Evolutionary conservation across 805 yeast genomes (phyloP), one percentile per base, ranked within the genome.

Genomic region (Candida cerambycidarum): DNA sequence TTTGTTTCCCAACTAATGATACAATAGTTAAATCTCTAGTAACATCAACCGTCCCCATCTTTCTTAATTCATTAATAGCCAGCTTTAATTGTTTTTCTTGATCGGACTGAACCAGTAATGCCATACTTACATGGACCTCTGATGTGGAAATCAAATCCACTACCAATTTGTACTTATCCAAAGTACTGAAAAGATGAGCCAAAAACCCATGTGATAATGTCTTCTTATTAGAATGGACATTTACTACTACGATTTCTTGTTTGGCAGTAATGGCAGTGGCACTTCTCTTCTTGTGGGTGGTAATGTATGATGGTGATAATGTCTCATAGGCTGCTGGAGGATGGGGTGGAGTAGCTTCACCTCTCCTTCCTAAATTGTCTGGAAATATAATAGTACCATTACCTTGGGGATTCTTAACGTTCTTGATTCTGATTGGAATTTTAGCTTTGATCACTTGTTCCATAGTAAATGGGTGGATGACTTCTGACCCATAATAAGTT

Each of bases 381-480:
- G 99, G 99, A 63, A 86, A 93, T 32, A 93, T 89, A 49, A 92
- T 78, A 13, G 99, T 93, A 53, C 99, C 99, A 37, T 76, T 77
- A 35, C 98, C 98, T n/a, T 61, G 62, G 39, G 98, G 97, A 63
- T 92, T 92, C 65, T 81, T 90, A 42, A 93, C 99, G 63, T 93
- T 93, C 65, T 93, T 93, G 57, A 93, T 93, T 60, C 97, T 80
- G 61, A 93, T 93, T 36, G 99, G 99, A 59, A 93, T 93, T 60
- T 84, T 87, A 17, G 97, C 97, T 54, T 83, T 81, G 55, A 93
- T 93, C 44, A 92, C 99, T 70, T 93, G 99, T 69, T 92, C 98
- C 99, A 93, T 93, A 16, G 99, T 93, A 73, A 93, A 90, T 3
- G 99, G 99, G 60, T 93, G 99, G 55, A 93, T 93, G 52, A 93